A percentile compares a stretch with the other conserved stretches of the same genome.
phyloP scores from a whole-genome alignment of 352 stramenopile species.

The Halophytophthora polymorphica region DNA sequence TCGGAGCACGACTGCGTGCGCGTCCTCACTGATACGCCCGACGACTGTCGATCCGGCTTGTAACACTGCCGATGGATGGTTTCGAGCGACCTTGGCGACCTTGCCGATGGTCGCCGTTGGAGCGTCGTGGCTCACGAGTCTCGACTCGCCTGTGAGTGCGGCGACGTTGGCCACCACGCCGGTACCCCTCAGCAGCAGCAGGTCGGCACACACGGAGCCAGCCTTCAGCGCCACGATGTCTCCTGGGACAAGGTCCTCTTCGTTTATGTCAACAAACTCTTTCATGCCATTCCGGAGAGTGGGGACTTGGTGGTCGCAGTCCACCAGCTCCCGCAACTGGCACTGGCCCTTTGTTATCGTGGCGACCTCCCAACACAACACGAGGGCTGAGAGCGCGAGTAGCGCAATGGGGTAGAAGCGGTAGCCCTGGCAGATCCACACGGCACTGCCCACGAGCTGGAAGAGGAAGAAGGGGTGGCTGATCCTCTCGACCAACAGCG shows the following conservation, averaged over 20 bases:
- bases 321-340: constrained; percentile 32
- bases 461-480: constrained; percentile 65
- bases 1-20: constrained; percentile 26
- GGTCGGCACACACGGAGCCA: constrained; percentile 37
- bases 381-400: constrained; percentile 36
- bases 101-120: constrained; percentile 28
- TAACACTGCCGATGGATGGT: constrained; percentile 20
- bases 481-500: constrained; percentile 49
- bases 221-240: constrained; percentile 43
- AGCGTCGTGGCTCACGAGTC: constrained; percentile 30
- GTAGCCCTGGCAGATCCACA: constrained; percentile 54
- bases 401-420: constrained; percentile 48
- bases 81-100: constrained; percentile 17
- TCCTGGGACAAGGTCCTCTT: constrained; percentile 43
- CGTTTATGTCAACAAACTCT: constrained; percentile 15
- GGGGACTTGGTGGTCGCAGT: constrained; percentile 27
- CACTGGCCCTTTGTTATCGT: constrained; percentile 45
- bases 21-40: constrained; percentile 24
- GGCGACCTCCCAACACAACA: constrained; percentile 45
- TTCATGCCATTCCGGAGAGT: constrained; percentile 19
- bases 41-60: constrained; percentile 31
- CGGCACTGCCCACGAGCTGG: constrained; percentile 44
- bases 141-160: constrained; percentile 45
- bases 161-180: constrained; percentile 45
- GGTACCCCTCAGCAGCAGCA: constrained; percentile 42